Conservation (phyloP, 2,329 filamentous ascomycete species). For the Fusarium praegraminearum region DNA sequence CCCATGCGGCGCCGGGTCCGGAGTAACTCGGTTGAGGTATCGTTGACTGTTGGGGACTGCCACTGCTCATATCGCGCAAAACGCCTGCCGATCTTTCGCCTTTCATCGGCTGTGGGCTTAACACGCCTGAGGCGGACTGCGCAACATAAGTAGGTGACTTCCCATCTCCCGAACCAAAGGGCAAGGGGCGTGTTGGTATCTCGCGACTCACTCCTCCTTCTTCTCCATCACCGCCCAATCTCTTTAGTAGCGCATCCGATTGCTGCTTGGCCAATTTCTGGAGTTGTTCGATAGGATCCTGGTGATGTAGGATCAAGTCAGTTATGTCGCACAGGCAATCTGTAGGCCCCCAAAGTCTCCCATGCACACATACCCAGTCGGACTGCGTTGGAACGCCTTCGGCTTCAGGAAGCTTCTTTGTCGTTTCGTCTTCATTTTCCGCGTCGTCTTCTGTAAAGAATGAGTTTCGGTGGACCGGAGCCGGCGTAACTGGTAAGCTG, state of each 20-base stretch:
- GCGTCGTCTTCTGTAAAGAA: slow-evolving; percentile 70
- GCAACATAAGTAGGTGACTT: slow-evolving; percentile 47
- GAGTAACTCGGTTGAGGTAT: slow-evolving; percentile 62
- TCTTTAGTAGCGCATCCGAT: slow-evolving; percentile 69
- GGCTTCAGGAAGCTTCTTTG: slow-evolving; percentile 75
- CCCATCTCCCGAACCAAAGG: slow-evolving; percentile 64
- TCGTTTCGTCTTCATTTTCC: slow-evolving; percentile 61
- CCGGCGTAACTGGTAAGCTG: slow-evolving; percentile 90
- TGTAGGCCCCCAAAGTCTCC: slow-evolving; percentile 60
- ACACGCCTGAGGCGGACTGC: slow-evolving; percentile 48
- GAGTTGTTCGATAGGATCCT: slow-evolving; percentile 78
- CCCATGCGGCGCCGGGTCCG: slow-evolving; percentile 64
- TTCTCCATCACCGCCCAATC: slow-evolving; percentile 56
- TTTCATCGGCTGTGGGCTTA: slow-evolving; percentile 60
- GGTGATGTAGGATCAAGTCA: slow-evolving; percentile 63
- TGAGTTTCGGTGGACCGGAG: slow-evolving; percentile 76
- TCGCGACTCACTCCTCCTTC: slow-evolving; percentile 53
- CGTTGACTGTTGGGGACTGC: slow-evolving; percentile 32
- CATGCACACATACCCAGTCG: slow-evolving; percentile 91
- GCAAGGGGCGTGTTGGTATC: slow-evolving; percentile 63
- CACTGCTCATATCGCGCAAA: slow-evolving; percentile 50
- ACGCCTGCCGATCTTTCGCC: slow-evolving; percentile 53
- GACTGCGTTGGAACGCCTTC: slow-evolving; percentile 87
- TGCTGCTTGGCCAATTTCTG: slow-evolving; percentile 77
- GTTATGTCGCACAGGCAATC: slow-evolving; percentile 68